A percentile compares a stretch with the other conserved stretches of the same genome.
These are phyloP conservation scores for Penicillium bovifimosum DNA, from an alignment of 495 filamentous ascomycete species.

Conservation along the genomic window DNA sequence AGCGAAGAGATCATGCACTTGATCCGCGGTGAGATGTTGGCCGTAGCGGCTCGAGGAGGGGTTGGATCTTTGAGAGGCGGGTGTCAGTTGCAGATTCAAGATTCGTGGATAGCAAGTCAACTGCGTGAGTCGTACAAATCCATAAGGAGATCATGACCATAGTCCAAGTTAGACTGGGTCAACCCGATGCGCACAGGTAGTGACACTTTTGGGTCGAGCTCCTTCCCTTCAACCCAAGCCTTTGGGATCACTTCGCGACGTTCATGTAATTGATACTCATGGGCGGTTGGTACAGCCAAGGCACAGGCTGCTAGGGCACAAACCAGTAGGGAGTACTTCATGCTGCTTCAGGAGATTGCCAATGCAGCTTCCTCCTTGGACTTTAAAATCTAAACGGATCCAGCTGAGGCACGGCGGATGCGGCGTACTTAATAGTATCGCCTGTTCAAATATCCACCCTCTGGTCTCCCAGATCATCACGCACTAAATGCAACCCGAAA, in stretches of 20 bases:
- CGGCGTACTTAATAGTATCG: slow-evolving; percentile 8
- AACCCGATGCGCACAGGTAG: slow-evolving; percentile 54
- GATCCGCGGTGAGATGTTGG: slow-evolving; percentile 38
- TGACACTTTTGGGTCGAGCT: slow-evolving; percentile 25
- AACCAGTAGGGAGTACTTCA: slow-evolving; percentile 32
- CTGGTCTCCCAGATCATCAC: not conserved
- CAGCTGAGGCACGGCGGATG: not conserved
- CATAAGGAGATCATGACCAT: slow-evolving; percentile 51
- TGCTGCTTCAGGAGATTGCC: not conserved
- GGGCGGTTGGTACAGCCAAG: slow-evolving; percentile 27
- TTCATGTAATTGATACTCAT: slow-evolving; percentile 37
- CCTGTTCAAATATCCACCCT: not conserved
- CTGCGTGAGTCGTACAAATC: slow-evolving; percentile 32
- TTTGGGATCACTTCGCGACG: slow-evolving; percentile 31
- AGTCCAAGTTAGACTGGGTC: slow-evolving; percentile 48
- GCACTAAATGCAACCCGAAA: not conserved
- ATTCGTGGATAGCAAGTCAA: not conserved
- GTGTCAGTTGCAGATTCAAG: not conserved
- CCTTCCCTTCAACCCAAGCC: slow-evolving; percentile 29
- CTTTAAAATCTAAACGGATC: not conserved
- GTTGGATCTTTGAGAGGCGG: slow-evolving; percentile 27
- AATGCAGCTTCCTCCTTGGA: not conserved
- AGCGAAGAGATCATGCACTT: slow-evolving; percentile 50
- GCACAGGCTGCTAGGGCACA: slow-evolving; percentile 22
- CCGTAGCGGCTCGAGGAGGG: slow-evolving; percentile 48